phyloP scores from a whole-genome alignment of 108 stramenopile species.

The Fragilaria crotonensis region DNA sequence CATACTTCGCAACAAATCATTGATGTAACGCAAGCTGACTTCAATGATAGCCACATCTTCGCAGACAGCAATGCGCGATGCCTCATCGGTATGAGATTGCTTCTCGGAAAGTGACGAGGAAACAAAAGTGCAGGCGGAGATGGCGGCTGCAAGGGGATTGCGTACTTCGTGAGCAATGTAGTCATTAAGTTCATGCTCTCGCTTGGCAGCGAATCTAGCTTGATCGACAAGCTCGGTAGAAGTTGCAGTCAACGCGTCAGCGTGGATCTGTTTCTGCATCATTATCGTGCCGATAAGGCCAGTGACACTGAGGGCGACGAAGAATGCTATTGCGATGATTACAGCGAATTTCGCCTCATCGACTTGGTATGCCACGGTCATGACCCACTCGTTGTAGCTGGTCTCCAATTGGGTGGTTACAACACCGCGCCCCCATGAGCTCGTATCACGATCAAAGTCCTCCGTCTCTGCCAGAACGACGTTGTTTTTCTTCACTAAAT shows the following conservation, averaged over 20 bases:
- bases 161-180: slow-evolving; percentile 42
- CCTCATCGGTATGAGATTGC: not conserved
- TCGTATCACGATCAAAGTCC: not conserved
- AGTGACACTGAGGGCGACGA: not conserved
- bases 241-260: not conserved
- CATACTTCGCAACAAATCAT: slow-evolving; percentile 31
- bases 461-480: slow-evolving; percentile 6
- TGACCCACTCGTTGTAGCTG: slow-evolving; percentile 21
- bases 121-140: slow-evolving; percentile 41
- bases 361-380: no score
- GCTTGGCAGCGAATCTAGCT: slow-evolving; percentile 15
- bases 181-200: slow-evolving; percentile 41
- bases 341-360: no score
- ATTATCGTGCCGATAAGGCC: not conserved
- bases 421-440: not conserved
- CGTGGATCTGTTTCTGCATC: not conserved
- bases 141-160: slow-evolving; percentile 49
- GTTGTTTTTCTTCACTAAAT: not conserved
- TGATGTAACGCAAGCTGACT: slow-evolving; percentile 18
- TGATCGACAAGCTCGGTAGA: not conserved
- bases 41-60: slow-evolving; percentile 25
- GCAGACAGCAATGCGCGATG: not conserved
- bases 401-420: slow-evolving; percentile 8
- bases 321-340: no score
- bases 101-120: not conserved